Percentiles rank a stretch among this genome's conserved stretches.
These are phyloP conservation scores for Seiridium cupressi DNA, from an alignment of 2,329 filamentous ascomycete genomes.

Conservation along the genomic window DNA sequence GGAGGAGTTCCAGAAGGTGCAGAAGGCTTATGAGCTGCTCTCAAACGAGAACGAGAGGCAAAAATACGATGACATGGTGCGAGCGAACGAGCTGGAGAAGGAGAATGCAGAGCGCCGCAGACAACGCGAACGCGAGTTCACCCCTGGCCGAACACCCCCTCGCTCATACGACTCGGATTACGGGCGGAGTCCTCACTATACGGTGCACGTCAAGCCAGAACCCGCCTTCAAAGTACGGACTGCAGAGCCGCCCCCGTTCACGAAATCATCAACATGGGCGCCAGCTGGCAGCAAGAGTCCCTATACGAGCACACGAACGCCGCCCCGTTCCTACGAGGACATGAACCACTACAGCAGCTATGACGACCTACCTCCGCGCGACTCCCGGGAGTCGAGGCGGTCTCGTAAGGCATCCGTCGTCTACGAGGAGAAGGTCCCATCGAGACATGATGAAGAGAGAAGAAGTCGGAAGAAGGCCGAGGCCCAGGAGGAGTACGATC, in stretches of 20 bases:
- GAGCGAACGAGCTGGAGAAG: conserved; percentile 48
- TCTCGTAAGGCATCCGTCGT: conserved; percentile 8
- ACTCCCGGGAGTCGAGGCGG: conserved; percentile 17
- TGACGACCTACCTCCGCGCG: conserved; percentile 8
- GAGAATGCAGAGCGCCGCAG: conserved; percentile 28
- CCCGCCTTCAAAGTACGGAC: neutral
- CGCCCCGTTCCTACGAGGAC: conserved; percentile 9
- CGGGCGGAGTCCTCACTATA: conserved; percentile 3
- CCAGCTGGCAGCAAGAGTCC: neutral
- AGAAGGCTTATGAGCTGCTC: conserved; percentile 89
- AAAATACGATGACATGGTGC: conserved; percentile 71
- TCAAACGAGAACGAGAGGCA: conserved; percentile 70
- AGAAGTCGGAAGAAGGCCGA: conserved; percentile 24
- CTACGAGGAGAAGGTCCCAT: conserved; percentile 32
- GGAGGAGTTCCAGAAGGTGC: conserved; percentile 87
- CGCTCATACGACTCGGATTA: conserved; percentile 4
- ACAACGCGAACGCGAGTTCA: conserved; percentile 9
- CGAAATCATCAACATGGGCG: neutral
- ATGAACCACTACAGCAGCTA: conserved; percentile 7
- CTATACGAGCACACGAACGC: conserved; percentile 8
- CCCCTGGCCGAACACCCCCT: conserved; percentile 8
- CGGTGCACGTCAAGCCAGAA: conserved; percentile 1
- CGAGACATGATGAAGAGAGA: conserved; percentile 27
- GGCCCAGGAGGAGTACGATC: conserved; percentile 26
- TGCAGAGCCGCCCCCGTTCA: conserved; percentile 7